phyloP scores from a whole-genome alignment of 345 rosid genomes.

The Syzygium oleosum region DNA sequence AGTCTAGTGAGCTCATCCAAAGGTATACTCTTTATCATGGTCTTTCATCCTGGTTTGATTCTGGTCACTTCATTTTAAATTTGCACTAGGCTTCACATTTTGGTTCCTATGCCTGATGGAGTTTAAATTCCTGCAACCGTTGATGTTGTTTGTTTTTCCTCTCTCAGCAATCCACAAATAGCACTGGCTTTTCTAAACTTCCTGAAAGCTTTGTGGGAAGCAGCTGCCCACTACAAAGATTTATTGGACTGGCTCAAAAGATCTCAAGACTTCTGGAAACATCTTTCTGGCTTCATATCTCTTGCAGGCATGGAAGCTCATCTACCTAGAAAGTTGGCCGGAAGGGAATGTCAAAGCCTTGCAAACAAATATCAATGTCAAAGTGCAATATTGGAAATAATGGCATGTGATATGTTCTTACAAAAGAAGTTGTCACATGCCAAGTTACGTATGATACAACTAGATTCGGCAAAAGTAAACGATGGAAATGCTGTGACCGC shows the following conservation, averaged over 20 bases:
- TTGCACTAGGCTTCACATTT: not conserved
- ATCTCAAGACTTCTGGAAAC: conserved; percentile 61
- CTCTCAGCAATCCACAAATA: conserved; percentile 52
- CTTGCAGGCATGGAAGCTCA: conserved; percentile 25
- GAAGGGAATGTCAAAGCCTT: conserved; percentile 33
- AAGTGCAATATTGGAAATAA: conserved; percentile 59
- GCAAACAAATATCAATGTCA: conserved; percentile 57
- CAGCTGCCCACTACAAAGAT: conserved; percentile 56
- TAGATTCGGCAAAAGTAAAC: conserved; percentile 19
- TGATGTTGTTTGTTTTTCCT: not conserved
- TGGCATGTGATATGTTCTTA: conserved; percentile 75
- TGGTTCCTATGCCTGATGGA: not conserved
- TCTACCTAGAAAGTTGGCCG: conserved; percentile 23
- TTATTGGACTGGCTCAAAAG: conserved; percentile 47
- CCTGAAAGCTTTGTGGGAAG: conserved; percentile 89
- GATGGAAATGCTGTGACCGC: conserved; percentile 13
- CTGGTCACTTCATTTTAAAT: not conserved
- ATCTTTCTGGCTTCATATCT: conserved; percentile 34
- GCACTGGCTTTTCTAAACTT: conserved; percentile 54
- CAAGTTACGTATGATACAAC: conserved; percentile 33
- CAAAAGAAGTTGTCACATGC: conserved; percentile 59
- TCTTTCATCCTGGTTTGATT: not conserved
- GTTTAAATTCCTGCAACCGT: not conserved
- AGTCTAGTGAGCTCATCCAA: conserved; percentile 47
- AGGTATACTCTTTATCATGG: conserved; percentile 32